Evolutionary conservation across 176 grass and related monocot species (phyloP), one percentile per base, ranked within the genome.

Genomic region (Oropetium thomaeum): DNA sequence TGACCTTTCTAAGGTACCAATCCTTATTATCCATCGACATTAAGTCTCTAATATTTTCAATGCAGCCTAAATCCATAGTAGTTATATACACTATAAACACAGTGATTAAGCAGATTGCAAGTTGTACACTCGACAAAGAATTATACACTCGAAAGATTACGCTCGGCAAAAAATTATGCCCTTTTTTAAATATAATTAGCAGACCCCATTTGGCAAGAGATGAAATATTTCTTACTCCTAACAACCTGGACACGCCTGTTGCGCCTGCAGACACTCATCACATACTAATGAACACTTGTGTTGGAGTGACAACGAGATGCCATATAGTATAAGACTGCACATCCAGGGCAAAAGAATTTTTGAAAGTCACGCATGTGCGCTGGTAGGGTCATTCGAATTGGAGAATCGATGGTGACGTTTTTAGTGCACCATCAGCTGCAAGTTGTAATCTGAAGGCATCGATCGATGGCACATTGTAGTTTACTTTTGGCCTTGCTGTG

Each of bases 321-420:
- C 11, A 52, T n/a, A n/a, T n/a, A n/a, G n/a, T n/a, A n/a, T 39
- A 70, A 55, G 70, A 70, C 65, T 77, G 53, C 65, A 76, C 2
- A 62, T 69, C 32, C 30, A 0, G 35, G 30, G 42, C 40, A 31
- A 19, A 1, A 41, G 22, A 52, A 25, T 58, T n/a, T 66, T 34
- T 16, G 15, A 30, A 63, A 41, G 13, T 34, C 67, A 31, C 52
- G 67, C 68, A 15, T 71, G 68, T 53, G 45, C 30, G 27, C n/a
- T 34, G 55, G 53, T 69, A 49, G 72, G 81, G 64, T 49, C 63
- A 58, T 17, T 59, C 5, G 39, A 47, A 31, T 59, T 61, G 29
- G 63, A 83, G 81, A 69, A 83, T 76, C 80, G 42, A 58, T 38
- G 81, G 76, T 49, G 59, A 83, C 27, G 42, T 22, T 58, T 58